Conservation (phyloP, 2,329 filamentous ascomycete species). For the Xylariaceae sp. region DNA sequence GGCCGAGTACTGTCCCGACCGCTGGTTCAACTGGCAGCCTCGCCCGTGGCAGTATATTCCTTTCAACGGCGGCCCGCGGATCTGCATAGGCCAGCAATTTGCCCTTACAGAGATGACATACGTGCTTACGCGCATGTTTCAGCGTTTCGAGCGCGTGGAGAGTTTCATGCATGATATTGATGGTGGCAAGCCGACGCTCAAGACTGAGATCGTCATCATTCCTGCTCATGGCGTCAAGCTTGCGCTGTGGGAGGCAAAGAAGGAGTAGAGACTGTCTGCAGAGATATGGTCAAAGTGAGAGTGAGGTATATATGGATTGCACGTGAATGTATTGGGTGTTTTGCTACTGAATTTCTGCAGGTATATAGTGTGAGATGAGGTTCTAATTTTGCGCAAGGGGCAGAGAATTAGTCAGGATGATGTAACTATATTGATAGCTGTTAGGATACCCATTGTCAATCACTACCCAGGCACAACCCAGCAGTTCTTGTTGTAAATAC, state of each 20-base stretch:
- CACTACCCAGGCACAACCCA: no score
- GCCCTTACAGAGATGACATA: slow-evolving; percentile 76
- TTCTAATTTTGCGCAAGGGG: no score
- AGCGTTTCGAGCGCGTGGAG: slow-evolving; percentile 65
- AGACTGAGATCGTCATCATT: slow-evolving; percentile 58
- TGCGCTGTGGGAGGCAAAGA: slow-evolving; percentile 50
- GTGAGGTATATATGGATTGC: neutral
- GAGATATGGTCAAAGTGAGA: neutral
- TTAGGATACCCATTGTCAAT: no score
- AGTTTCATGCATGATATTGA: slow-evolving; percentile 55
- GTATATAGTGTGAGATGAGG: no score
- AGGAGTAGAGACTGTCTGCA: slow-evolving; percentile 9
- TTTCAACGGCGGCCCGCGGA: slow-evolving; percentile 71
- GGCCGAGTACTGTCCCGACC: slow-evolving; percentile 60
- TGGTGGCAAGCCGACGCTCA: slow-evolving; percentile 51
- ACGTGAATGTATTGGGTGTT: no score
- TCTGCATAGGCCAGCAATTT: slow-evolving; percentile 79
- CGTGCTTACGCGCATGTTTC: slow-evolving; percentile 68
- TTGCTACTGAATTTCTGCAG: no score
- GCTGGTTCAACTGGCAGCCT: slow-evolving; percentile 64
- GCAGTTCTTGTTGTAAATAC: no score
- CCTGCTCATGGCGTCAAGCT: slow-evolving; percentile 59
- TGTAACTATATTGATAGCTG: no score
- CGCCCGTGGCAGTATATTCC: slow-evolving; percentile 70
- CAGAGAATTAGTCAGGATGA: no score